These are phyloP conservation scores for Boletellus sp. DNA, from an alignment of 768 basidiomycete species.

Conservation along the genomic window DNA sequence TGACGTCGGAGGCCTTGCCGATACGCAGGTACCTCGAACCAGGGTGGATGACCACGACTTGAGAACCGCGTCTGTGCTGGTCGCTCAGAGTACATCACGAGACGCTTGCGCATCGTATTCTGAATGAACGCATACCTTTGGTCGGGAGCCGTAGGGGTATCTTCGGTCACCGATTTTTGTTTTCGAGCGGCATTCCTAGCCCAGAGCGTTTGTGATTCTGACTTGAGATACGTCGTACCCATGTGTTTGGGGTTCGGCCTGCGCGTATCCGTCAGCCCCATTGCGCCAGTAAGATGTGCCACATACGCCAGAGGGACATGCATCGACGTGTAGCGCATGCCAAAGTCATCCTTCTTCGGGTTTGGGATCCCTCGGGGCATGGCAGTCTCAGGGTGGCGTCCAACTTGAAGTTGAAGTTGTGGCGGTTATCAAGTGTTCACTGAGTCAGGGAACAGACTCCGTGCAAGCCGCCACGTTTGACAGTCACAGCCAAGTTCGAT, in stretches of 20 bases:
- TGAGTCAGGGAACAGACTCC: background rate
- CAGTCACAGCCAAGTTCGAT: background rate
- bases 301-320: constrained; percentile 72
- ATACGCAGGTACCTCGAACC: constrained; percentile 72
- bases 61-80: constrained; percentile 62
- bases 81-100: constrained; percentile 29
- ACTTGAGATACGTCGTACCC: constrained; percentile 73
- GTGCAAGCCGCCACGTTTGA: background rate
- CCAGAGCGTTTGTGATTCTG: constrained; percentile 73
- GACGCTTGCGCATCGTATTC: constrained; percentile 6
- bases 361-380: constrained; percentile 87
- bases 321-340: constrained; percentile 78
- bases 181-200: constrained; percentile 58
- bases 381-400: background rate
- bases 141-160: constrained; percentile 38
- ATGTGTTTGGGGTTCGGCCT: constrained; percentile 81
- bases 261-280: constrained; percentile 12
- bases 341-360: constrained; percentile 75
- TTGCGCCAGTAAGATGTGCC: constrained; percentile 7
- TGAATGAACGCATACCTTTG: constrained; percentile 39
- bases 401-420: background rate
- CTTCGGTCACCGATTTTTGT: constrained; percentile 43
- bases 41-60: constrained; percentile 76
- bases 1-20: constrained; percentile 74
- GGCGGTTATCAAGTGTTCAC: background rate